Percentiles rank a stretch among this genome's conserved stretches.
Conservation (phyloP, 225 moss, liverwort and hornwort species). For the Pleurozium schreberi region DNA sequence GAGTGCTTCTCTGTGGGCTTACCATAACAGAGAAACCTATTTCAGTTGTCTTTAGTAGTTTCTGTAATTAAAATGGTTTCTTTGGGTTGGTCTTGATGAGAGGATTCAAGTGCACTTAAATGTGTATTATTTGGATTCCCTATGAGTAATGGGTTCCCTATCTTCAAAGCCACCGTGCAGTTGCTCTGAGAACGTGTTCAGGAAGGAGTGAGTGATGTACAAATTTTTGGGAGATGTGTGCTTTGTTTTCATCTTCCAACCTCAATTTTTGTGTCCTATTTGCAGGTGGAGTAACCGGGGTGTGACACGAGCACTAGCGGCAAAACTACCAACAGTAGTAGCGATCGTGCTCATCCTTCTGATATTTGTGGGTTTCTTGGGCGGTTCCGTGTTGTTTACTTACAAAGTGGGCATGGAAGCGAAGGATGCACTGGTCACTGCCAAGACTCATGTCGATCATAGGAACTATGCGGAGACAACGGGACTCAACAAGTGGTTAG, state of each 20-base stretch:
- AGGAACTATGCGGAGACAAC: conserved; percentile 60
- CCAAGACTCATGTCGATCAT: conserved; percentile 53
- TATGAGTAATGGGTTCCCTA: neutral
- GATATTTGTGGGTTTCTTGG: conserved; percentile 56
- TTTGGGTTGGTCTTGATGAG: neutral
- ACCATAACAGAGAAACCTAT: neutral
- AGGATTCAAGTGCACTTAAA: neutral
- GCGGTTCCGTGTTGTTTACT: conserved; percentile 63
- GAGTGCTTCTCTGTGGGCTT: neutral
- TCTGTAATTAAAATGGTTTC: neutral
- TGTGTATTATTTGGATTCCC: neutral
- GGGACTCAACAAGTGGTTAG: conserved; percentile 69
- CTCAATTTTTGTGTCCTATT: neutral
- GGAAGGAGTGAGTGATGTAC: neutral
- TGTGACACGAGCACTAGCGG: conserved; percentile 49
- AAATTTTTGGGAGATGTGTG: neutral
- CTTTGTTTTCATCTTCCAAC: neutral
- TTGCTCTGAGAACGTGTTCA: neutral
- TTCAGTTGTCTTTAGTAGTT: neutral
- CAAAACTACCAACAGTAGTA: conserved; percentile 50
- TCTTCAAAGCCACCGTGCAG: neutral
- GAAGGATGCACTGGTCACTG: conserved; percentile 62
- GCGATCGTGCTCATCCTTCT: conserved; percentile 59
- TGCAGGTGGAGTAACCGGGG: conserved; percentile 56
- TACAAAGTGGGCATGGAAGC: conserved; percentile 87